These are phyloP conservation scores for Aspergillus chevalieri DNA, from an alignment of 2,329 filamentous ascomycete species.

Conservation along the genomic window DNA sequence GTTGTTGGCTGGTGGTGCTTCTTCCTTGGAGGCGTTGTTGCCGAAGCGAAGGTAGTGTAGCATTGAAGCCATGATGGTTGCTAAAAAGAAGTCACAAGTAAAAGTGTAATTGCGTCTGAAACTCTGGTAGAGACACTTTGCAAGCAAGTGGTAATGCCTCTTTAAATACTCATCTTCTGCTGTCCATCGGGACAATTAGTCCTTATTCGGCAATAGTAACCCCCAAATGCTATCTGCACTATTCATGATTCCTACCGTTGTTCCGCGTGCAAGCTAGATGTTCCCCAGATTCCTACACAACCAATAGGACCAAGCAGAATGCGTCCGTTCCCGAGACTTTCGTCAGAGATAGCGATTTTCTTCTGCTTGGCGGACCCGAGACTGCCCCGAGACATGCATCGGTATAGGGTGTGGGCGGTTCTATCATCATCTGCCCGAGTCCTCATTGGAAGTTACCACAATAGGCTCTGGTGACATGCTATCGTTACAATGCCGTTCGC, in stretches of 20 bases:
- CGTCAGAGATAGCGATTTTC: neutral
- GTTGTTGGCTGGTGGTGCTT: neutral
- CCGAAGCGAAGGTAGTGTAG: slow-evolving; percentile 1
- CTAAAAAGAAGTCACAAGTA: neutral
- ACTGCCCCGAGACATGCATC: neutral
- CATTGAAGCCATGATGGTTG: neutral
- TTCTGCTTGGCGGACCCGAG: neutral
- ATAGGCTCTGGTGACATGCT: too few relatives aligned
- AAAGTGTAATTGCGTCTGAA: neutral
- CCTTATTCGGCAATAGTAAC: neutral
- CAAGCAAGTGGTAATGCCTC: neutral
- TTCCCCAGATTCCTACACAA: too few relatives aligned
- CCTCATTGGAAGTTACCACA: too few relatives aligned
- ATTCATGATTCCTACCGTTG: too few relatives aligned
- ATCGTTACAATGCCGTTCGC: too few relatives aligned
- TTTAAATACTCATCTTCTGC: neutral
- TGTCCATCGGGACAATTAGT: neutral
- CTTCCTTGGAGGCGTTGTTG: neutral
- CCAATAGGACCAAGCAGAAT: too few relatives aligned
- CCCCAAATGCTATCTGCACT: neutral
- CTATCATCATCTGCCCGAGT: too few relatives aligned
- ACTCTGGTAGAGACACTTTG: neutral
- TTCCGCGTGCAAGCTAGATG: too few relatives aligned
- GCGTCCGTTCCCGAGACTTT: too few relatives aligned
- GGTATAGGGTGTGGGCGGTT: neutral